Evolutionary conservation across 108 stramenopile genomes (phyloP).

Genomic region (Nitzschia inconspicua): DNA sequence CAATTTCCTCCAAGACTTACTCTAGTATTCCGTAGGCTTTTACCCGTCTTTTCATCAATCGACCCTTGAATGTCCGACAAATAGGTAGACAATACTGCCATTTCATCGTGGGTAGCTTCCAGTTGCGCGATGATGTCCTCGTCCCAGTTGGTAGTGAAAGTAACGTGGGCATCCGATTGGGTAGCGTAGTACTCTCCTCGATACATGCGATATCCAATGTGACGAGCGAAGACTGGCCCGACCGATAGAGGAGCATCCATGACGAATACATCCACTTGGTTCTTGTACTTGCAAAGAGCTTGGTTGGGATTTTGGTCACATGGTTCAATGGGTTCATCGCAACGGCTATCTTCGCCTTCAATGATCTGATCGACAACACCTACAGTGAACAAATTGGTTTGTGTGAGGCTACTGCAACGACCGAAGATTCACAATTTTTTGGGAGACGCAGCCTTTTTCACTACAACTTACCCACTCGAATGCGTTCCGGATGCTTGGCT

Average conservation of each 20-base stretch:
- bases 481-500: slow-evolving; percentile 57
- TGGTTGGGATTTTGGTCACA: slow-evolving; percentile 60
- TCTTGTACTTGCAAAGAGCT: slow-evolving; percentile 68
- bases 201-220: slow-evolving; percentile 85
- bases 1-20: too few species aligned
- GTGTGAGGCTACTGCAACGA: too few species aligned
- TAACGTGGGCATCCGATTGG: slow-evolving; percentile 94
- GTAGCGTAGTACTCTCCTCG: slow-evolving; percentile 94
- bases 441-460: too few species aligned
- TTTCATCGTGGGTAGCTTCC: slow-evolving; percentile 79
- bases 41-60: slow-evolving; percentile 55
- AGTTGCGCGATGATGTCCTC: slow-evolving; percentile 79
- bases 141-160: slow-evolving; percentile 90
- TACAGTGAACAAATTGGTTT: slow-evolving; percentile 2
- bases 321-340: slow-evolving; percentile 71
- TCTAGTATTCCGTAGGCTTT: slow-evolving; percentile 67
- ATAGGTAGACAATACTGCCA: slow-evolving; percentile 91
- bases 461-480: slow-evolving; percentile 42
- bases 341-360: slow-evolving; percentile 66
- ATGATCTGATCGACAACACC: slow-evolving; percentile 84
- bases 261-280: slow-evolving; percentile 76
- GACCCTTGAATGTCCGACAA: slow-evolving; percentile 78
- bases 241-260: slow-evolving; percentile 78
- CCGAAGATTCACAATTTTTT: too few species aligned
- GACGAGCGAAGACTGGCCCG: slow-evolving; percentile 89